Base-by-base conservation (phyloP, 2,329 filamentous ascomycete genomes). In the Fusarium domesticum region DNA sequence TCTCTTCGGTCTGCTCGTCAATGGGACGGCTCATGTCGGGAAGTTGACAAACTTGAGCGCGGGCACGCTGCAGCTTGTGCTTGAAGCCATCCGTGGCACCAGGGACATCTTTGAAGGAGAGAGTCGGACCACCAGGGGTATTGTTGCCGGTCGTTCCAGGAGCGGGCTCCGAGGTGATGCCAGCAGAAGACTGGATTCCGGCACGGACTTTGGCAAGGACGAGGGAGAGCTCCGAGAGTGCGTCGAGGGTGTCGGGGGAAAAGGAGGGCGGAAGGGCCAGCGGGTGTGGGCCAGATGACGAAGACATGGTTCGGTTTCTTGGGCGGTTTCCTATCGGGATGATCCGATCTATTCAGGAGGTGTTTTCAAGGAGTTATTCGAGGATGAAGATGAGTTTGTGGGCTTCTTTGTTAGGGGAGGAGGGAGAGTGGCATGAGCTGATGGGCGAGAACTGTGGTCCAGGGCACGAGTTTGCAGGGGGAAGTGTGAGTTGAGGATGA, bases 211-310 rank as follows among this genome's bases (percentile, higher is more conserved):
- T 87, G 54, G 82, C 75, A 49, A 96, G 81, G 55, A 95, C 81
- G 47, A 83, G 77, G 60, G 89, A 84, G 42, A 96, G 81, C 60
- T 90, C 83, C 18, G 90, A 89, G 42, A 95, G 79, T 56, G 89
- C 81, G 72, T 96, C 91, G 70, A 96, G 89, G 38, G 83, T 82
- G 66, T 91, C 85, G 19, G 91, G 87, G 38, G 87, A 80, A 50
- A 93, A 85, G 43, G 85, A 81, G 3, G 78, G 70, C 23, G 84
- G 77, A 46, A 80, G 70, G 51, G 73, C 70, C 61, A 77, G 73
- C 17, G 69, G 71, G 60, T 69, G 72, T 37, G 69, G 58, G 31
- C 47, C 42, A 20, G 54, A 47, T 35, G 70, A 69, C 61, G 62
- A 48, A 42, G 57, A 36, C 57, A 60, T 60, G 37, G 41, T 51